These are phyloP conservation scores for Pseudogymnoascus sp. DNA, from an alignment of 2,329 filamentous ascomycete species.

Conservation along the genomic window DNA sequence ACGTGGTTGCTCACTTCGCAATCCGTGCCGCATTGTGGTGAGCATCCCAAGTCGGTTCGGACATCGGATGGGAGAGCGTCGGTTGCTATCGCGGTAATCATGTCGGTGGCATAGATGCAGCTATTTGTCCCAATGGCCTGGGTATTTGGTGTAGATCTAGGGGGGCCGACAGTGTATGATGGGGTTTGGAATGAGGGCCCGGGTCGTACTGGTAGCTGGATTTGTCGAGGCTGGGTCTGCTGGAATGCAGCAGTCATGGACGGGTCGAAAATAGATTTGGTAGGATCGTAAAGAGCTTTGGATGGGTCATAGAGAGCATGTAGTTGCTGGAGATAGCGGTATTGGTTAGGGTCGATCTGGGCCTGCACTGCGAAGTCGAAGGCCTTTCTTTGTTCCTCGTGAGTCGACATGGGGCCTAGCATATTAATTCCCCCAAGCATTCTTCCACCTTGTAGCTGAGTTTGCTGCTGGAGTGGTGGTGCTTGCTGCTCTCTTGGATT, in stretches of 20 bases:
- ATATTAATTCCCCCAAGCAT: background rate
- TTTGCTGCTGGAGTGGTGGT: background rate
- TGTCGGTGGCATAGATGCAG: constrained; percentile 35
- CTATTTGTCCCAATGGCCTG: constrained; percentile 18
- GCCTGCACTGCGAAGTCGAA: background rate
- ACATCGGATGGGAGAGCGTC: constrained; percentile 31
- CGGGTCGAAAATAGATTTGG: background rate
- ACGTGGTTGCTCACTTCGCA: constrained; percentile 37
- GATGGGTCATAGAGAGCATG: background rate
- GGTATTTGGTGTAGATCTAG: background rate
- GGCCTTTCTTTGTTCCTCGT: constrained; percentile 5
- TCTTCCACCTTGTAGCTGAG: background rate
- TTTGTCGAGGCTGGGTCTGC: background rate
- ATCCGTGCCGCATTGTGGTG: constrained; percentile 25
- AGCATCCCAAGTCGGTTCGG: constrained; percentile 35
- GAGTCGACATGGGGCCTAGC: background rate
- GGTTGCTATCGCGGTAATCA: constrained; percentile 37
- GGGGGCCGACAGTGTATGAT: background rate
- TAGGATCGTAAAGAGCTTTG: background rate
- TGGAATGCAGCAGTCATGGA: background rate
- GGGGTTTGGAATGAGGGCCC: background rate
- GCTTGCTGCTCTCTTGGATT: background rate
- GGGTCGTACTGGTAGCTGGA: background rate
- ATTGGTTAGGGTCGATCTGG: background rate
- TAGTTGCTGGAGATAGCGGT: background rate